A percentile compares a stretch with the other conserved stretches of the same genome.
Conservation (phyloP, 2,329 filamentous ascomycete genomes). For the Fusarium domesticum region DNA sequence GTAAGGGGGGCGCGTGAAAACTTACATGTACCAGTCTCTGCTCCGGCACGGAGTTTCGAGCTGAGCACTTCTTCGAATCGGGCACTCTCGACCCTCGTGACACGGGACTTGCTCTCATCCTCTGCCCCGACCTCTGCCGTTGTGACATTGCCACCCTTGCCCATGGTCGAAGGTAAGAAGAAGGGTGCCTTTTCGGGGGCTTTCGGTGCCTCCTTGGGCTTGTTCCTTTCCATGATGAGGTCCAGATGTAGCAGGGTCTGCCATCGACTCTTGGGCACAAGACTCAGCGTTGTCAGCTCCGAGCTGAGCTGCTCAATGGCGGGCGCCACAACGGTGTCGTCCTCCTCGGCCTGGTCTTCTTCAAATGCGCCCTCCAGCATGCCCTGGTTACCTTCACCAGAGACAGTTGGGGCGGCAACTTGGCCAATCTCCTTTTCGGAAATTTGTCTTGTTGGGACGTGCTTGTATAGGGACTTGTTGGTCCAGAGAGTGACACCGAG, state of each 20-base stretch:
- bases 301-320: slow-evolving; percentile 73
- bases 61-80: slow-evolving; percentile 59
- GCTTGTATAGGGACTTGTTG: slow-evolving; percentile 86
- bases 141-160: slow-evolving; percentile 39
- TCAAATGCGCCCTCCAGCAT: slow-evolving; percentile 75
- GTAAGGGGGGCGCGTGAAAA: slow-evolving; percentile 11
- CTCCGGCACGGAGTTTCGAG: slow-evolving; percentile 52
- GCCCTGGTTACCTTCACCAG: slow-evolving; percentile 75
- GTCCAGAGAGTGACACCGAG: slow-evolving; percentile 95
- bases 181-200: slow-evolving; percentile 92
- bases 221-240: slow-evolving; percentile 88
- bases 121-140: slow-evolving; percentile 34
- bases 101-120: slow-evolving; percentile 57
- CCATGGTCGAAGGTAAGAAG: slow-evolving; percentile 73
- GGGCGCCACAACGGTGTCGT: slow-evolving; percentile 53
- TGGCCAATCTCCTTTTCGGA: slow-evolving; percentile 69
- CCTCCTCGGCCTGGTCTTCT: slow-evolving; percentile 50
- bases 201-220: slow-evolving; percentile 88
- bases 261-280: slow-evolving; percentile 89
- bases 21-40: slow-evolving; percentile 59
- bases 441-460: slow-evolving; percentile 82
- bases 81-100: slow-evolving; percentile 62
- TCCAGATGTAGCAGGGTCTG: slow-evolving; percentile 92
- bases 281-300: slow-evolving; percentile 81
- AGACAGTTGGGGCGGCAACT: slow-evolving; percentile 68